Evolutionary conservation across 2,329 filamentous ascomycete genomes (phyloP).

Genomic region (Aspergillus sp.): DNA sequence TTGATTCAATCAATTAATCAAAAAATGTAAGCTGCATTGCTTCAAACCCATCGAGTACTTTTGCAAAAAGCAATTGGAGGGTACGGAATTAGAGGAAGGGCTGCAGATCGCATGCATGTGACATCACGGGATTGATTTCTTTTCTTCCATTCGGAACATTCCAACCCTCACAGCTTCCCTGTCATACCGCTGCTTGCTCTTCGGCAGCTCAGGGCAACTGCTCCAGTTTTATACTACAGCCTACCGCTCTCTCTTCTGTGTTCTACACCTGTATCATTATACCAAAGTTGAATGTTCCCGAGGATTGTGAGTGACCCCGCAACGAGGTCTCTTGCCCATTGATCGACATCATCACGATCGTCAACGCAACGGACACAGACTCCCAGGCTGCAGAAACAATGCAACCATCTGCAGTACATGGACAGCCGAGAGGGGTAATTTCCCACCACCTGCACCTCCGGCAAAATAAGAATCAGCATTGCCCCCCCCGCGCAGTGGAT

Average conservation of each 20-base stretch:
- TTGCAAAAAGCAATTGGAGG: background rate
- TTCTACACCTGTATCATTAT: no score
- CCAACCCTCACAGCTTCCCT: background rate
- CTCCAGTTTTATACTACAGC: no score
- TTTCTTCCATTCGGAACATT: background rate
- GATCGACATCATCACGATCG: no score
- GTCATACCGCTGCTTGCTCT: no score
- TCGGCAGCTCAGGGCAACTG: no score
- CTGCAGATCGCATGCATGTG: background rate
- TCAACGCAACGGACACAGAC: background rate
- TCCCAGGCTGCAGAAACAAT: background rate
- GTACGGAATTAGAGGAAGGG: background rate
- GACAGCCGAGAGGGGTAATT: background rate
- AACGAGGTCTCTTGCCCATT: no score
- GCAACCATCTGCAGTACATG: background rate
- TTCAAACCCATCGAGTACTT: background rate
- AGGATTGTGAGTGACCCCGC: no score
- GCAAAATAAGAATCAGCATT: background rate
- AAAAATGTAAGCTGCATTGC: background rate
- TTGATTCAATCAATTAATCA: background rate
- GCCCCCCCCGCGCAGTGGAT: constrained; percentile 1
- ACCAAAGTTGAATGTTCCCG: no score
- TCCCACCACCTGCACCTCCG: background rate
- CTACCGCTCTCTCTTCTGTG: no score
- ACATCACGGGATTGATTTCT: background rate